These are phyloP conservation scores for Rhytidhysteron rufulum DNA, from an alignment of 2,329 filamentous ascomycete genomes.

Conservation along the genomic window DNA sequence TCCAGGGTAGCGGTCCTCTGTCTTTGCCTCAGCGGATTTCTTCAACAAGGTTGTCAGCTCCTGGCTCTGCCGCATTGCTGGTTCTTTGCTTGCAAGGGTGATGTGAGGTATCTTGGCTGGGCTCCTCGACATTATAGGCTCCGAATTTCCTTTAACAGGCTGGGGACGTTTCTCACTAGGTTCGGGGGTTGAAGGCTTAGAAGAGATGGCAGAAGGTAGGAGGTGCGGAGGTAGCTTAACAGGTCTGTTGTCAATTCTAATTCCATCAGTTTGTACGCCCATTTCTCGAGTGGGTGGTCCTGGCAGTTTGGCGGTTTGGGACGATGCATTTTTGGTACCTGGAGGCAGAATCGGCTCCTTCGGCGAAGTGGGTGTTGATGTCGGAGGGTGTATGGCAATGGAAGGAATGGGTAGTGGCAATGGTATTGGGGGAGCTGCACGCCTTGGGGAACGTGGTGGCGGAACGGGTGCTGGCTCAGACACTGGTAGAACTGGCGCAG, in stretches of 20 bases:
- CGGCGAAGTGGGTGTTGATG: slow-evolving; percentile 73
- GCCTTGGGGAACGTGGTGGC: slow-evolving; percentile 26
- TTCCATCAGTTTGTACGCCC: slow-evolving; percentile 84
- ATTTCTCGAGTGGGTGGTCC: slow-evolving; percentile 48
- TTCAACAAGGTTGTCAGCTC: slow-evolving; percentile 27
- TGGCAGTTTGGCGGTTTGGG: slow-evolving; percentile 65
- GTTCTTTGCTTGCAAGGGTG: slow-evolving; percentile 3
- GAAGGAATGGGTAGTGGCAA: slow-evolving; percentile 62
- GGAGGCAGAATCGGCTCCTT: slow-evolving; percentile 74
- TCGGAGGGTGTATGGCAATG: slow-evolving; percentile 88
- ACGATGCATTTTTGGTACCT: slow-evolving; percentile 74
- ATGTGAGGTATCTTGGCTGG: slow-evolving; percentile 13
- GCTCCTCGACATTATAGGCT: too few species aligned
- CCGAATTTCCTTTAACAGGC: too few species aligned
- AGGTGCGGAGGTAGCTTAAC: slow-evolving; percentile 73
- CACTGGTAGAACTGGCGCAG: slow-evolving; percentile 21
- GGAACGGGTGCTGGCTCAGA: slow-evolving; percentile 24
- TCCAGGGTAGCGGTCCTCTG: slow-evolving; percentile 66
- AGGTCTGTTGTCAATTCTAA: slow-evolving; percentile 74
- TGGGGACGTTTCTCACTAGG: slow-evolving; percentile 8
- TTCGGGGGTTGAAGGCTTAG: slow-evolving; percentile 42
- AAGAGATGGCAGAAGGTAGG: slow-evolving; percentile 71
- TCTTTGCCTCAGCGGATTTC: slow-evolving; percentile 27
- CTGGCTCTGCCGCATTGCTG: slow-evolving; percentile 11
- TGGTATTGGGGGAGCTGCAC: slow-evolving; percentile 33